Evolutionary conservation across 208 protist genomes (phyloP).

Genomic region (Plasmodiophora brassicae): DNA sequence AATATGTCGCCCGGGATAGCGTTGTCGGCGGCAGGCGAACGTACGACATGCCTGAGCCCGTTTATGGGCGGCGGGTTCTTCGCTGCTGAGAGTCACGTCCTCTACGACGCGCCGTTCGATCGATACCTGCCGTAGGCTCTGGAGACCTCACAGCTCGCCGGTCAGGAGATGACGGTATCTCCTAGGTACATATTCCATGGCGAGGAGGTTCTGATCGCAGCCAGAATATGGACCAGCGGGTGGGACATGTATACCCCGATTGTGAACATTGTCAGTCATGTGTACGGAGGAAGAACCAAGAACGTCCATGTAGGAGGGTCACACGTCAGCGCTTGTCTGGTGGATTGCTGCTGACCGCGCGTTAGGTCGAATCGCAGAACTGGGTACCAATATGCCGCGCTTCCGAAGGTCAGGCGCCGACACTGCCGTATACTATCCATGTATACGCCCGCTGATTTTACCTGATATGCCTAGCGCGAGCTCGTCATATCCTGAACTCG

Average conservation of each 20-base stretch:
- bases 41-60: constrained; percentile 8
- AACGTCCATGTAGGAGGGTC: background rate
- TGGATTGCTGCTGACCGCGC: background rate
- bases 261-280: background rate
- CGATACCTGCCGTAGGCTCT: background rate
- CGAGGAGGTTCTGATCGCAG: background rate
- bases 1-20: background rate
- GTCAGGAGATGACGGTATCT: too few relatives aligned
- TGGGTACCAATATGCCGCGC: background rate
- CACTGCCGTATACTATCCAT: too few relatives aligned
- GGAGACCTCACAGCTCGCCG: too few relatives aligned
- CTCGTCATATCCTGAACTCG: background rate
- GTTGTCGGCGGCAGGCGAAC: background rate
- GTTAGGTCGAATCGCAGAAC: background rate
- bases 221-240: background rate
- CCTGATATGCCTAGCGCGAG: too few relatives aligned
- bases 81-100: background rate
- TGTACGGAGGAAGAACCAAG: background rate
- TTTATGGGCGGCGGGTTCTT: constrained; percentile 27
- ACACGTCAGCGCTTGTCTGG: too few relatives aligned
- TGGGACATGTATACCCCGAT: background rate
- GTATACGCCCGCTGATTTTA: too few relatives aligned
- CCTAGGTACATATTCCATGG: constrained; percentile 15
- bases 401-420: too few relatives aligned
- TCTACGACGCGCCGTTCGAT: background rate